Evolutionary conservation across 805 yeast species (phyloP).

Genomic region (Cyberlindnera mycetangii): DNA sequence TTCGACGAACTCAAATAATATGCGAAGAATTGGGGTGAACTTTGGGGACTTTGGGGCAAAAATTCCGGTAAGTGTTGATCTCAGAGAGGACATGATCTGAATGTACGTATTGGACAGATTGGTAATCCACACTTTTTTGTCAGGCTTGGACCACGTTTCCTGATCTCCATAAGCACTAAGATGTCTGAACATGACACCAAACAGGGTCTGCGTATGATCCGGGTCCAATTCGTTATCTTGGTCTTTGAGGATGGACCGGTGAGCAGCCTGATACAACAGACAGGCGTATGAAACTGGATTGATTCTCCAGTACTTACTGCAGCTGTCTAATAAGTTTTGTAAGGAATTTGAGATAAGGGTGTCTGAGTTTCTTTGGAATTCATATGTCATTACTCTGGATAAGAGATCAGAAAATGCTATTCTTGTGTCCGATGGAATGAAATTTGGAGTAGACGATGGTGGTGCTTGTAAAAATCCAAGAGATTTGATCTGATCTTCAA

Average conservation of each 20-base stretch:
- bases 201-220: slow-evolving; percentile 32
- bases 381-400: slow-evolving; percentile 42
- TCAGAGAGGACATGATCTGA: slow-evolving; percentile 44
- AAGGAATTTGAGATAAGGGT: slow-evolving; percentile 41
- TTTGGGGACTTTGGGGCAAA: slow-evolving; percentile 50
- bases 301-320: slow-evolving; percentile 59
- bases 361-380: slow-evolving; percentile 18
- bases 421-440: slow-evolving; percentile 43
- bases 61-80: slow-evolving; percentile 39
- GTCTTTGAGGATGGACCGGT: slow-evolving; percentile 31
- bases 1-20: slow-evolving; percentile 50
- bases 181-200: slow-evolving; percentile 30
- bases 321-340: slow-evolving; percentile 40
- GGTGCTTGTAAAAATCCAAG: slow-evolving; percentile 1
- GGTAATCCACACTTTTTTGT: slow-evolving; percentile 49
- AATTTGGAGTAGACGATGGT: neutral
- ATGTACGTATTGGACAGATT: slow-evolving; percentile 45
- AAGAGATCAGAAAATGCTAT: slow-evolving; percentile 39
- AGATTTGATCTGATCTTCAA: neutral
- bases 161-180: slow-evolving; percentile 27
- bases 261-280: slow-evolving; percentile 49
- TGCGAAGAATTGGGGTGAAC: slow-evolving; percentile 48
- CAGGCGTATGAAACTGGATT: slow-evolving; percentile 47
- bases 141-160: slow-evolving; percentile 39
- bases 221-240: slow-evolving; percentile 30